Evolutionary conservation across 768 basidiomycete genomes (phyloP).

Genomic region (Cantharellus anzutake): DNA sequence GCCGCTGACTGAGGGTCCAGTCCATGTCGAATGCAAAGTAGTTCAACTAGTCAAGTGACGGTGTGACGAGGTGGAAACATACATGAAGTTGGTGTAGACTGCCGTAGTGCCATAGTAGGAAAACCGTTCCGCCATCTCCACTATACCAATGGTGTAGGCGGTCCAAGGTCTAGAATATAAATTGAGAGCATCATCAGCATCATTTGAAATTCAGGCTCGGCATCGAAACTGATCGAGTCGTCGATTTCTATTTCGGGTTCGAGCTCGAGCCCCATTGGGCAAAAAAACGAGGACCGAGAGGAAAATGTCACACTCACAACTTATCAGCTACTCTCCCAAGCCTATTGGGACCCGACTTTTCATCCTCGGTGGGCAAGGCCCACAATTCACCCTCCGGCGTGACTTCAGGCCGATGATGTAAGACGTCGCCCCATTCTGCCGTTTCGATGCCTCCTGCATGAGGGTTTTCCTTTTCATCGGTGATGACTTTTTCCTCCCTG

Average conservation of each 20-base stretch:
- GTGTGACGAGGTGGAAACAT: background rate
- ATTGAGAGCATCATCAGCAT: background rate
- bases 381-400: background rate
- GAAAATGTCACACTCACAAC: background rate
- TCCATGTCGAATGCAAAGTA: background rate
- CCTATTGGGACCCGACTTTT: conserved; percentile 4
- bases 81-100: conserved; percentile 11
- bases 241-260: no score
- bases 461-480: no score
- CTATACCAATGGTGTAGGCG: conserved; percentile 9
- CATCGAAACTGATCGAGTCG: no score
- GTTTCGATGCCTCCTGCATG: no score
- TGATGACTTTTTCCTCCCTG: no score
- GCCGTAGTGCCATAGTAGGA: conserved; percentile 12
- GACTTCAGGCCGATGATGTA: background rate
- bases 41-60: background rate
- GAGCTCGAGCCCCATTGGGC: no score
- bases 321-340: conserved; percentile 6
- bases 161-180: conserved; percentile 4
- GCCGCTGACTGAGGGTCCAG: conserved; percentile 2
- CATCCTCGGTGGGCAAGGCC: conserved; percentile 5
- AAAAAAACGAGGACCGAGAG: background rate
- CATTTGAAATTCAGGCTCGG: background rate
- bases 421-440: no score
- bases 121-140: conserved; percentile 13